These are phyloP conservation scores for Parietaria judaica DNA, from an alignment of 306 rosid genomes.

Conservation along the genomic window DNA sequence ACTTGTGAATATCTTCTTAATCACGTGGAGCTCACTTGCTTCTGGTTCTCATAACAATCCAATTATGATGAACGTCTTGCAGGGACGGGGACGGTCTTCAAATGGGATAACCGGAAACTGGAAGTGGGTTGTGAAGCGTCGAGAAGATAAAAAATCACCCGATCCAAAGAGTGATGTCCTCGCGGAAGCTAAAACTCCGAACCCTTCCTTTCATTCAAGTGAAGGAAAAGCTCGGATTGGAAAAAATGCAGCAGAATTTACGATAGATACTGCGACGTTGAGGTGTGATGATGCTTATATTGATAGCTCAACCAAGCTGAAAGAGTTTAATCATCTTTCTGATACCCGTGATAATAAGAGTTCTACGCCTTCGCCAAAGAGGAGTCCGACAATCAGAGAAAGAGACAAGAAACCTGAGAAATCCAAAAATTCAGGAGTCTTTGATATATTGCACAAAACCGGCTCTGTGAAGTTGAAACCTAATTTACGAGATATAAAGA, in stretches of 20 bases:
- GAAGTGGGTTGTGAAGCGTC: not conserved
- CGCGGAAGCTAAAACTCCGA: not conserved
- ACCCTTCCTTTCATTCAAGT: slow-evolving; percentile 1
- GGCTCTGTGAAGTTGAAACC: slow-evolving; percentile 23
- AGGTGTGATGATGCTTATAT: not conserved
- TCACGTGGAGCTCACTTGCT: too few relatives aligned
- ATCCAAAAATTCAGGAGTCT: slow-evolving; percentile 3
- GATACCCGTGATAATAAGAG: not conserved
- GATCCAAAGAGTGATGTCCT: not conserved
- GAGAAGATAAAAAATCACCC: not conserved
- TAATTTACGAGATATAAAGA: slow-evolving; percentile 27
- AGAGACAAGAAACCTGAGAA: slow-evolving; percentile 8
- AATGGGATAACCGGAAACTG: not conserved
- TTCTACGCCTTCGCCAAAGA: not conserved
- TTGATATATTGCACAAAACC: slow-evolving; percentile 44
- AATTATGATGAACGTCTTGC: too few relatives aligned
- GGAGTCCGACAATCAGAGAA: not conserved
- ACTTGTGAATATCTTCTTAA: too few relatives aligned
- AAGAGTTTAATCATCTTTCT: not conserved
- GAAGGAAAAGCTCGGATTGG: slow-evolving; percentile 7
- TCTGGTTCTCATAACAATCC: too few relatives aligned
- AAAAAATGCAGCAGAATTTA: not conserved
- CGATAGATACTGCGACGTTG: not conserved
- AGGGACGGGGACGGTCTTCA: not conserved
- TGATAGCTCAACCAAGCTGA: not conserved